Base-by-base conservation (phyloP, 2,329 filamentous ascomycete species). In the Proliferodiscus dingleyae region DNA sequence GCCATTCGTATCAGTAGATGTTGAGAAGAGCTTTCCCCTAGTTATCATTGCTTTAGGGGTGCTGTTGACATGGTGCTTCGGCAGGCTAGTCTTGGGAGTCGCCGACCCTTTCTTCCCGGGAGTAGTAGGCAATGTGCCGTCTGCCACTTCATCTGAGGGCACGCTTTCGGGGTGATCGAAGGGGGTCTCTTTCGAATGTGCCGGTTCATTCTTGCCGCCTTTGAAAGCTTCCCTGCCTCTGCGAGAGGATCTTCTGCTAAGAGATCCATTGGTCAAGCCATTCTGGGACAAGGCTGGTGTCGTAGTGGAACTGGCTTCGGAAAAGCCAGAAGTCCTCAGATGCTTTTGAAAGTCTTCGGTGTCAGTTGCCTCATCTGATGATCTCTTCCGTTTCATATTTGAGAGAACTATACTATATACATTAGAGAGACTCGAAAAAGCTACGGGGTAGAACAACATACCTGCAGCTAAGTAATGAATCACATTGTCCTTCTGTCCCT, bases 1-100 rank as follows among this genome's bases (percentile, higher is more conserved):
- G 4, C 42, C 47, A 24, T 45, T 55, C 21, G 30, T 26, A 29
- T 61, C 61, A 5, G 49, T 41, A 11, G 61, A 61, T 16, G 62
- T 64, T 8, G 55, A 52, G 37, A 63, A 64, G 7, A 61, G 52
- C 29, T 47, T 58, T 26, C 57, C 59, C 28, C 45, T 50, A 43
- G 54, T 46, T 9, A 42, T 18, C 9, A 37, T 37, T 23, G 56
- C 56, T 11, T 23, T 56, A 15, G 60, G 56, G 5, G 55, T 61
- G 2, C 36, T 48, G 40, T 52, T 52, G 7, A 38, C 16, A 2
- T 37, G 21, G 23, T 33, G 43, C 21, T 28, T 30, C 37, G 15
- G 44, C 11, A 9, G 23, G 26, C n/a, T 37, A 22, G 39, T 4
- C 21, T 39, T 16, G 46, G 32, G 8, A 13, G 22, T 3, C 30